Conservation (phyloP, 208 protist species). For the Ichthyophonus hoferi region DNA sequence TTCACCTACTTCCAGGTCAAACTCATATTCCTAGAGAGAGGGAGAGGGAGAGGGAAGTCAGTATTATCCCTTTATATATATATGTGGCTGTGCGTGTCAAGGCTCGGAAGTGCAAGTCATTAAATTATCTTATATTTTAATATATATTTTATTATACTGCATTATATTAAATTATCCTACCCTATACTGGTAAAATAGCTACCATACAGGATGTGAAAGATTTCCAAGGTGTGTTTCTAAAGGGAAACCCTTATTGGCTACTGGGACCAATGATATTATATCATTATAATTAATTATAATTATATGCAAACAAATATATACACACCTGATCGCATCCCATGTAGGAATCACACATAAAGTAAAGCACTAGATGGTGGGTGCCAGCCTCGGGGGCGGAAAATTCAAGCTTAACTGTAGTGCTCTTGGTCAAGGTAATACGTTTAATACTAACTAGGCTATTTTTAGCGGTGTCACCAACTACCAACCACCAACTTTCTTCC, state of each 20-base stretch:
- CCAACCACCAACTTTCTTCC: conserved; percentile 79
- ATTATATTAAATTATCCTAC: not conserved
- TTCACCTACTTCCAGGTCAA: conserved; percentile 7
- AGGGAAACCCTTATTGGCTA: not conserved
- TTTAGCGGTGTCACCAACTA: conserved; percentile 70
- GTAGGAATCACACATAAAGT: conserved; percentile 83
- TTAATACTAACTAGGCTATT: conserved; percentile 72
- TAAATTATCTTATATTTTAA: too few species aligned
- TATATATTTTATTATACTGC: not conserved
- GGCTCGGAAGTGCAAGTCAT: too few species aligned
- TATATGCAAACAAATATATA: not conserved
- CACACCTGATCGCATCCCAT: conserved; percentile 74
- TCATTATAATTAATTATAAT: not conserved
- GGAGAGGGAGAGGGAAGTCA: not conserved
- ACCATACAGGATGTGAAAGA: too few species aligned
- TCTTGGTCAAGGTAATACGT: conserved; percentile 61
- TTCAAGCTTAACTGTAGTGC: conserved; percentile 65
- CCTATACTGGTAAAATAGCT: too few species aligned
- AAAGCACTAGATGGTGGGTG: conserved; percentile 64
- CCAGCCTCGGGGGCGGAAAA: conserved; percentile 67
- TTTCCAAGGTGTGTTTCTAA: too few species aligned
- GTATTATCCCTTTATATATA: not conserved
- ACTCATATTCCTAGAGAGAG: conserved; percentile 11
- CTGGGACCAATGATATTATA: not conserved
- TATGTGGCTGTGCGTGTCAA: too few species aligned